These are phyloP conservation scores for Helminthosporium solani DNA, from an alignment of 2,329 filamentous ascomycete species.

Conservation along the genomic window DNA sequence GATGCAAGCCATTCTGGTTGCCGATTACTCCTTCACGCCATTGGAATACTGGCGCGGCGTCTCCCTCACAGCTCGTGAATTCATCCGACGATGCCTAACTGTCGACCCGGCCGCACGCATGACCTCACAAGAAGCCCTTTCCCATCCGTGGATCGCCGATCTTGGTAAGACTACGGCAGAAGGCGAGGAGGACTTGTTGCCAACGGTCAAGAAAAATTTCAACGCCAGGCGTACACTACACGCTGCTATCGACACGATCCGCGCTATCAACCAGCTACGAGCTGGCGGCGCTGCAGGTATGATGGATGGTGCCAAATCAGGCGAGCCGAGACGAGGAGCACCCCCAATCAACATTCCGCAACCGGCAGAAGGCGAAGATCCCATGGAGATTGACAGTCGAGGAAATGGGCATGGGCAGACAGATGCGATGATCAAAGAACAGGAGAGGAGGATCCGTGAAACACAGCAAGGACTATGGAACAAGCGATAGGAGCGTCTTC, in stretches of 20 bases:
- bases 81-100: slow-evolving; percentile 88
- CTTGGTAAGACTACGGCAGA: slow-evolving; percentile 49
- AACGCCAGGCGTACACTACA: slow-evolving; percentile 65
- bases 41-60: slow-evolving; percentile 96
- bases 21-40: slow-evolving; percentile 94
- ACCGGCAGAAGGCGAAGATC: slow-evolving; percentile 36
- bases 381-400: slow-evolving; percentile 59
- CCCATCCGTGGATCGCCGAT: slow-evolving; percentile 65
- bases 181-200: slow-evolving; percentile 57
- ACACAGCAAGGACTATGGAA: slow-evolving; percentile 60
- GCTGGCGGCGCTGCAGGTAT: slow-evolving; percentile 59
- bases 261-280: slow-evolving; percentile 66
- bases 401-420: slow-evolving; percentile 63
- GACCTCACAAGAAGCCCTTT: slow-evolving; percentile 78
- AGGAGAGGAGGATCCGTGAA: slow-evolving; percentile 61
- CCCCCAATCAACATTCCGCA: slow-evolving; percentile 37
- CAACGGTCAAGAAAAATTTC: slow-evolving; percentile 70
- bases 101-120: slow-evolving; percentile 85
- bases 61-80: slow-evolving; percentile 78
- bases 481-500: slow-evolving; percentile 21
- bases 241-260: slow-evolving; percentile 67
- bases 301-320: slow-evolving; percentile 62
- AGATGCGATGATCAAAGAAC: slow-evolving; percentile 61
- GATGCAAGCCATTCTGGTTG: slow-evolving; percentile 97
- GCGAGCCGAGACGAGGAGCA: slow-evolving; percentile 51